These are phyloP conservation scores for Candida freyschussii DNA, from an alignment of 1,139 yeast species.

Conservation along the genomic window DNA sequence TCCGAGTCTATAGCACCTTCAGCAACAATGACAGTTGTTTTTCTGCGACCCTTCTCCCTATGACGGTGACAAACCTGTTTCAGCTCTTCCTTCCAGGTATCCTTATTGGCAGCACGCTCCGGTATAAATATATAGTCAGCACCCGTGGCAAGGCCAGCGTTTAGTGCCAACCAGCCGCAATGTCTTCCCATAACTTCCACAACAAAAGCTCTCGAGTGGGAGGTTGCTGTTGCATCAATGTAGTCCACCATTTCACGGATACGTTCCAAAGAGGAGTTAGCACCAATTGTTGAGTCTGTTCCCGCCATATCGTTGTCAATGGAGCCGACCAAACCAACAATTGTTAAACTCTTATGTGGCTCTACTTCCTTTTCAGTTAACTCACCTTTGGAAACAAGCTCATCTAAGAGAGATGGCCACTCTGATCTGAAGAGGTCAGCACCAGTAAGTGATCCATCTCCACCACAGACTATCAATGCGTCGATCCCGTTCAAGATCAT, in stretches of 20 bases:
- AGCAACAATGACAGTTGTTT: conserved; percentile 76
- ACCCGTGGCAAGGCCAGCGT: conserved; percentile 79
- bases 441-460: conserved; percentile 82
- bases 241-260: conserved; percentile 76
- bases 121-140: conserved; percentile 81
- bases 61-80: conserved; percentile 61
- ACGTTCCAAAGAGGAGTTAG: conserved; percentile 71
- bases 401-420: conserved; percentile 71
- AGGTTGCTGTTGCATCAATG: conserved; percentile 79
- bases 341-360: conserved; percentile 54
- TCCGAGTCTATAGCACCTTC: conserved; percentile 76
- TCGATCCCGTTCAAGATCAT: conserved; percentile 70
- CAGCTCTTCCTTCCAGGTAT: conserved; percentile 64
- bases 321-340: conserved; percentile 77
- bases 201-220: conserved; percentile 79
- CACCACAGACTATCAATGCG: conserved; percentile 78
- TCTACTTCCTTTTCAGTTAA: conserved; percentile 49
- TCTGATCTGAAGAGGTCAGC: conserved; percentile 75
- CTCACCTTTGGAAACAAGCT: conserved; percentile 45
- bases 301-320: conserved; percentile 82
- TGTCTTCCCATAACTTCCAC: conserved; percentile 90
- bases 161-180: conserved; percentile 82
- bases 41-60: conserved; percentile 67
- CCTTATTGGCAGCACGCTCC: conserved; percentile 62
- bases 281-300: conserved; percentile 80